Evolutionary conservation across 192 early-diverging fungal species (phyloP).

Genomic region (Funneliformis mosseae): DNA sequence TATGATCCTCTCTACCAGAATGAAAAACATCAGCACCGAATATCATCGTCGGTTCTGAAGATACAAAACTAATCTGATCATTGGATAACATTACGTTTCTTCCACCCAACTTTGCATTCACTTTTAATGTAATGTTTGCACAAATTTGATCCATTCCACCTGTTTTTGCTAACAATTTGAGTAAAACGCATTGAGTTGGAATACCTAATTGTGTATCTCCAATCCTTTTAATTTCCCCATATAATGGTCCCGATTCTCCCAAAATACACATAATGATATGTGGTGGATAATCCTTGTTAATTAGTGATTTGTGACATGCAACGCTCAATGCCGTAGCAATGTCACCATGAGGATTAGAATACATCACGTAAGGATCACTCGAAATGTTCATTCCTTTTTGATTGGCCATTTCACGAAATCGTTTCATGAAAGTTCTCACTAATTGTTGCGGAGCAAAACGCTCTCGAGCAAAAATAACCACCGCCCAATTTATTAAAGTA

Average conservation of each 20-base stretch:
- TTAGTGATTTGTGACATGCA: constrained; percentile 67
- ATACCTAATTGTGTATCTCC: constrained; percentile 88
- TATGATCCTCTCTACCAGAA: constrained; percentile 61
- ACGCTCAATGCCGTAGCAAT: constrained; percentile 63
- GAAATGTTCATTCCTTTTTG: constrained; percentile 63
- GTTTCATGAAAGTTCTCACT: constrained; percentile 70
- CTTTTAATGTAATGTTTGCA: constrained; percentile 65
- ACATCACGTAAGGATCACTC: constrained; percentile 46
- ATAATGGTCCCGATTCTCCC: constrained; percentile 76
- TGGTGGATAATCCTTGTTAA: constrained; percentile 63
- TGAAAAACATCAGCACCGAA: constrained; percentile 94
- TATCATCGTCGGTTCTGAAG: constrained; percentile 67
- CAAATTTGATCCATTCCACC: not conserved
- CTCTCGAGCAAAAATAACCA: constrained; percentile 73
- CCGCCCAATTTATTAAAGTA: constrained; percentile 73
- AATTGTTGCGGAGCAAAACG: constrained; percentile 48
- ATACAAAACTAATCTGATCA: constrained; percentile 64
- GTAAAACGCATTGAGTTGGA: constrained; percentile 60
- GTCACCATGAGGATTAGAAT: constrained; percentile 65
- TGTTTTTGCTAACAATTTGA: not conserved
- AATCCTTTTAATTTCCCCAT: constrained; percentile 86
- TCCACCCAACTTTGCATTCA: constrained; percentile 85
- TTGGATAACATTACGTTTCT: constrained; percentile 68
- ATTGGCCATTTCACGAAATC: constrained; percentile 69
- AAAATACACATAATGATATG: constrained; percentile 87